A percentile compares a stretch with the other conserved stretches of the same genome.
Evolutionary conservation across 2,329 filamentous ascomycete genomes (phyloP).

Genomic region (Neonectria ditissima): DNA sequence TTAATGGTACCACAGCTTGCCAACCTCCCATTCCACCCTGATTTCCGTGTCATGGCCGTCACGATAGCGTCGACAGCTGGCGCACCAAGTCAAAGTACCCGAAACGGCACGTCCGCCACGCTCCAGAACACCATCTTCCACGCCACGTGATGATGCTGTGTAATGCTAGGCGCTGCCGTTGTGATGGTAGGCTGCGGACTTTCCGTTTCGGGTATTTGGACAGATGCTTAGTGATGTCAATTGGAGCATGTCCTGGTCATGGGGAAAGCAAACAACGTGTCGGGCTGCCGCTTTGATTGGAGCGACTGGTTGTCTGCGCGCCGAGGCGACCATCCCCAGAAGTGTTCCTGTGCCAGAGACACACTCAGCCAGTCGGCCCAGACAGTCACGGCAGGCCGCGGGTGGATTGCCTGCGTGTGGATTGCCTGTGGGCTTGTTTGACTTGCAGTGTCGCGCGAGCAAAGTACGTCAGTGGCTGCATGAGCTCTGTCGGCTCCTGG

Average conservation of each 20-base stretch:
- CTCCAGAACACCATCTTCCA: neutral
- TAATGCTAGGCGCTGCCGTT: neutral
- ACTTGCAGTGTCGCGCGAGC: conserved; percentile 7
- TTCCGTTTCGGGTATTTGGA: conserved; percentile 21
- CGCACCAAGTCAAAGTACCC: neutral
- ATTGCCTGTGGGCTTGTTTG: neutral
- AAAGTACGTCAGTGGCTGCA: conserved; percentile 28
- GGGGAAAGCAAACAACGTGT: conserved; percentile 12
- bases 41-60: neutral
- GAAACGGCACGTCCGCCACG: conserved; percentile 12
- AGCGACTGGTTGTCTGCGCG: conserved; percentile 16
- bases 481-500: conserved; percentile 8
- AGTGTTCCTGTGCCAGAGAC: conserved; percentile 1
- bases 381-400: too few relatives aligned
- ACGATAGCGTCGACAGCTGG: neutral
- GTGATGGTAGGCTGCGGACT: conserved; percentile 5
- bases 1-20: neutral
- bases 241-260: conserved; percentile 21
- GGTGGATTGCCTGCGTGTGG: too few relatives aligned
- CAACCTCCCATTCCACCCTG: neutral
- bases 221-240: conserved; percentile 25
- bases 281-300: conserved; percentile 17
- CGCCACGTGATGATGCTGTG: conserved; percentile 17
- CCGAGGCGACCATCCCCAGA: conserved; percentile 2
- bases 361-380: too few relatives aligned